phyloP scores from a whole-genome alignment of 139 green algal species.

The Ulvella scutata region DNA sequence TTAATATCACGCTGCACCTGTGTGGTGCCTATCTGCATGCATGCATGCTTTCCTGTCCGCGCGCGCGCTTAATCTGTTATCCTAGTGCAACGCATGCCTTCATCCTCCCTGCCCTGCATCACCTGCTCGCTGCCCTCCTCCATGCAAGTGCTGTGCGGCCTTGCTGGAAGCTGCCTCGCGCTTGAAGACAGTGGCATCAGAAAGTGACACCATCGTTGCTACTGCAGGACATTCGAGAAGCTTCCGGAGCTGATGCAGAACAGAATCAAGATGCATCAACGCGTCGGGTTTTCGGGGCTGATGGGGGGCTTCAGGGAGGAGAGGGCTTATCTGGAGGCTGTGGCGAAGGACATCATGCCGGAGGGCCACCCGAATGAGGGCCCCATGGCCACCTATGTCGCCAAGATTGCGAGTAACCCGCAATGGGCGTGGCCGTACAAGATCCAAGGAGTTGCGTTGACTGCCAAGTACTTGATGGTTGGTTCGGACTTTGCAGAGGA shows the following conservation, averaged over 20 bases:
- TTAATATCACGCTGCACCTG: background rate
- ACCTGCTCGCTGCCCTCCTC: too few species aligned
- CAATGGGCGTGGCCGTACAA: background rate
- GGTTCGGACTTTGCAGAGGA: too few species aligned
- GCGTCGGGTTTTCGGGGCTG: background rate
- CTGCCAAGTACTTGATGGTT: too few species aligned
- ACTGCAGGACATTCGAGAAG: background rate
- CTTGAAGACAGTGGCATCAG: background rate
- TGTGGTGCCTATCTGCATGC: background rate
- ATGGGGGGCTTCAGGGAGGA: background rate
- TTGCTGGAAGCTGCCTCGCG: too few species aligned
- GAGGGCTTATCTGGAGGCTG: background rate
- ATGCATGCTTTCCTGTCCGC: background rate
- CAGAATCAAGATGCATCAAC: background rate
- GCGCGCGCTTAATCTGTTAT: too few species aligned
- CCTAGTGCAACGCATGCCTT: too few species aligned
- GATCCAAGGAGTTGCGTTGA: background rate
- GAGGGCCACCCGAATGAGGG: background rate
- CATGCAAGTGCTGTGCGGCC: too few species aligned
- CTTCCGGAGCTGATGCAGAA: background rate
- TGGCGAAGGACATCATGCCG: background rate
- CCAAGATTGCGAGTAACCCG: background rate
- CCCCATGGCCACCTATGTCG: background rate
- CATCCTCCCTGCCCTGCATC: too few species aligned
- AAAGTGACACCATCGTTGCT: background rate